phyloP scores from a whole-genome alignment of 2,329 filamentous ascomycete species.

The Verticillium tricorpus region DNA sequence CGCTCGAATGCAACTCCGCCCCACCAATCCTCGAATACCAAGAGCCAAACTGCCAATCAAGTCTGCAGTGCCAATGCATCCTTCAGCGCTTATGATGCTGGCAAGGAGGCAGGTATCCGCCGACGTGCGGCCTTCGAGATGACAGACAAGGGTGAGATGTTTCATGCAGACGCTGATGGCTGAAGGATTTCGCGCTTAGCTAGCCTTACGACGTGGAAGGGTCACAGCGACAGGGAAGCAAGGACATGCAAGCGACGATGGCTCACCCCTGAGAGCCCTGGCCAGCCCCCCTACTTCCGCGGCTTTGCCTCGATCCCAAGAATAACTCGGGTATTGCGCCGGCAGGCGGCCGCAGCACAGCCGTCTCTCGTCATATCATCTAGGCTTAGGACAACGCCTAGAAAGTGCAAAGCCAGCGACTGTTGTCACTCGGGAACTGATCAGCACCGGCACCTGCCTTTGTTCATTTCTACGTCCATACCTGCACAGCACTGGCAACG shows the following conservation, averaged over 20 bases:
- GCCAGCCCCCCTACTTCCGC: background rate
- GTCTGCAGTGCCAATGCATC: background rate
- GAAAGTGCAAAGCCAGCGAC: too few relatives aligned
- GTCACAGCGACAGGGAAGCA: background rate
- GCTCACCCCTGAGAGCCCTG: background rate
- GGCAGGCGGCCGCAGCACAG: background rate
- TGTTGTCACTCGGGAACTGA: background rate
- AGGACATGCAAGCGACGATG: background rate
- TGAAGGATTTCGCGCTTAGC: background rate
- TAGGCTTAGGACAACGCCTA: too few relatives aligned
- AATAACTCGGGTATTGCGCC: background rate
- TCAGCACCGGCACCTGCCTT: background rate
- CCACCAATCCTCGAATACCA: background rate
- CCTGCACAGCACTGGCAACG: background rate
- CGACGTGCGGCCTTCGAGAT: background rate
- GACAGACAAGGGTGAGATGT: background rate
- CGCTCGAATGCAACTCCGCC: background rate
- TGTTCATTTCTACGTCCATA: background rate
- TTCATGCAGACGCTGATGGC: background rate
- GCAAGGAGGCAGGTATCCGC: background rate
- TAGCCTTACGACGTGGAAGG: background rate
- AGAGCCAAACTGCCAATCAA: background rate
- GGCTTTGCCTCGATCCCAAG: background rate
- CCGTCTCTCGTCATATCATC: background rate
- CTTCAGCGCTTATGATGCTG: background rate